These are phyloP conservation scores for Xylariaceae sp. DNA, from an alignment of 2,329 filamentous ascomycete genomes.

Conservation along the genomic window DNA sequence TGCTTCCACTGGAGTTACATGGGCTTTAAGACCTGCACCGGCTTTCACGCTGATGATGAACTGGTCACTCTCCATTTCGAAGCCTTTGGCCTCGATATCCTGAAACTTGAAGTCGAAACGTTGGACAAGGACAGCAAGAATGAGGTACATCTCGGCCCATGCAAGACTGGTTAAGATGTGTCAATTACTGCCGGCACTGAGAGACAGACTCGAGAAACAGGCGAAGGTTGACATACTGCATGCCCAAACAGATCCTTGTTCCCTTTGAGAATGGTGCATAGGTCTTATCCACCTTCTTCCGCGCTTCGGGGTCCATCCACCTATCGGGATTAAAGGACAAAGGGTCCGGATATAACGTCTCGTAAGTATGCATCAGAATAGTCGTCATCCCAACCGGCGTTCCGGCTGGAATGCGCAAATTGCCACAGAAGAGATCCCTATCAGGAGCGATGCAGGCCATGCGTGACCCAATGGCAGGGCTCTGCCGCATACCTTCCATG, in stretches of 20 bases:
- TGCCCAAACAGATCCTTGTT: constrained; percentile 27
- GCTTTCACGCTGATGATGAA: no score
- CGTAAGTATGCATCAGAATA: constrained; percentile 29
- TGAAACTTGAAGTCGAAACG: no score
- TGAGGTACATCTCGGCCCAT: no score
- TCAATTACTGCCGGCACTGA: no score
- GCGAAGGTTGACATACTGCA: constrained; percentile 25
- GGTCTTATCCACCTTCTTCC: constrained; percentile 13
- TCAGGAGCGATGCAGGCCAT: constrained; percentile 45
- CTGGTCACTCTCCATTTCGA: no score
- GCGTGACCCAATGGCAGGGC: constrained; percentile 44
- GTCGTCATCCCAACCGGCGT: constrained; percentile 33
- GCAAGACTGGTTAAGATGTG: no score
- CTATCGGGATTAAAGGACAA: constrained; percentile 29
- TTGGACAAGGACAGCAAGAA: no score
- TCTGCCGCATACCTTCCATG: constrained; percentile 48
- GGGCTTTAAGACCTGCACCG: no score
- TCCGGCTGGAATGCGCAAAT: constrained; percentile 28
- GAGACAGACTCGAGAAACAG: no score
- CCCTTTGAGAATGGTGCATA: constrained; percentile 29
- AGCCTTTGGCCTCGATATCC: no score
- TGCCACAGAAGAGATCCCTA: constrained; percentile 17
- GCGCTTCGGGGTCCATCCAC: constrained; percentile 24
- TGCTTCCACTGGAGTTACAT: no score
- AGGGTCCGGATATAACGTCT: constrained; percentile 24